phyloP scores from a whole-genome alignment of 2,329 filamentous ascomycete genomes.

The Bertia moriformis region DNA sequence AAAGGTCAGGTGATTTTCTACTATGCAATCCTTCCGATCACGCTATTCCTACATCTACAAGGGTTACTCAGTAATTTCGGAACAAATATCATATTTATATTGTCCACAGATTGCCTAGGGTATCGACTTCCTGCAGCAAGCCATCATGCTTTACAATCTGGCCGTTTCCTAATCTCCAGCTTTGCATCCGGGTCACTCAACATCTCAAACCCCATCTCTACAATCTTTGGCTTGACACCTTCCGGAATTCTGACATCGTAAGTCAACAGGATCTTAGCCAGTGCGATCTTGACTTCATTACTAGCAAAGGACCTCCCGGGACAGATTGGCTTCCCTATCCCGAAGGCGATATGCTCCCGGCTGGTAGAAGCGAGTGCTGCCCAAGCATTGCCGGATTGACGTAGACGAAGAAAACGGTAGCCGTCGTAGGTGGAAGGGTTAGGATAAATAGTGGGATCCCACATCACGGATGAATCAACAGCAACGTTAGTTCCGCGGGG shows the following conservation, averaged over 20 bases:
- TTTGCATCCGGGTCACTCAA: not conserved
- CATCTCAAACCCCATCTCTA: not conserved
- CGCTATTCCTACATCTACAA: too few relatives aligned
- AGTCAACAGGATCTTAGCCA: conserved; percentile 6
- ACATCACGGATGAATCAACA: not conserved
- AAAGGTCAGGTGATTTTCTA: not conserved
- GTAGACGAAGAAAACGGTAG: not conserved
- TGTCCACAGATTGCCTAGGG: too few relatives aligned
- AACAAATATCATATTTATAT: too few relatives aligned
- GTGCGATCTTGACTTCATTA: conserved; percentile 8
- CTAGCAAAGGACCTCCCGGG: conserved; percentile 9
- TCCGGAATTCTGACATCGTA: conserved; percentile 7
- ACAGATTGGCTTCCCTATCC: not conserved
- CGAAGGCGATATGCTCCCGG: not conserved
- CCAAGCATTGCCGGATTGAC: not conserved
- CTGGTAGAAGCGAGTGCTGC: not conserved
- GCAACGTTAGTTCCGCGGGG: not conserved
- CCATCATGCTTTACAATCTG: too few relatives aligned
- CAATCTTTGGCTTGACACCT: not conserved
- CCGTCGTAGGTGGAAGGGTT: not conserved
- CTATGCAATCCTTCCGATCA: too few relatives aligned
- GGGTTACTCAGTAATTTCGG: too few relatives aligned
- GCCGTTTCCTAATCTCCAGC: not conserved
- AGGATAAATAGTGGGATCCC: not conserved
- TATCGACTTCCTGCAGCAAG: too few relatives aligned